These are phyloP conservation scores for Fusarium stilboides DNA, from an alignment of 2,329 filamentous ascomycete genomes.

Conservation along the genomic window DNA sequence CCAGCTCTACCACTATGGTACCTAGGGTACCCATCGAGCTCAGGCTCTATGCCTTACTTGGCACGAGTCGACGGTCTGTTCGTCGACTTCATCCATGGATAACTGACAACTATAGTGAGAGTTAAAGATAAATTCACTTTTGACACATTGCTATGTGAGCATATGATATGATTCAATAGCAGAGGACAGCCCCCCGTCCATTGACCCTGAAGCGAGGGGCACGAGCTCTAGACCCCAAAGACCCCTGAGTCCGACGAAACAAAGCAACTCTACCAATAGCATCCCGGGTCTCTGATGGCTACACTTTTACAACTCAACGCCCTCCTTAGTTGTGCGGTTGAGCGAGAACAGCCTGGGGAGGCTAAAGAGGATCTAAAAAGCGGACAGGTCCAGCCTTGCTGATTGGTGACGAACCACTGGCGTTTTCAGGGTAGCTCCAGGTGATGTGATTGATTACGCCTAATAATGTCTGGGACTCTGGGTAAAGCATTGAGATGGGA, in stretches of 20 bases:
- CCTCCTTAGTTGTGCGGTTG: background rate
- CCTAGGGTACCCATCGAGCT: background rate
- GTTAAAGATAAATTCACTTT: background rate
- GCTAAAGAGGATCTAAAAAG: slow-evolving; percentile 6
- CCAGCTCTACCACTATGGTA: slow-evolving; percentile 20
- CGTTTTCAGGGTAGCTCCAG: slow-evolving; percentile 13
- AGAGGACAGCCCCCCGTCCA: background rate
- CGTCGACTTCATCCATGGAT: background rate
- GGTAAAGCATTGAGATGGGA: slow-evolving; percentile 37
- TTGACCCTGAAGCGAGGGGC: background rate
- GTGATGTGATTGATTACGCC: slow-evolving; percentile 4
- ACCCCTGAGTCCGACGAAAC: background rate
- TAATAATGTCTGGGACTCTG: slow-evolving; percentile 15
- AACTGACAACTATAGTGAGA: background rate
- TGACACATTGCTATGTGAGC: background rate
- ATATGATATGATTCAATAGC: background rate
- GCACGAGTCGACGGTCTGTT: slow-evolving; percentile 1
- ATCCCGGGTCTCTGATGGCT: slow-evolving; percentile 5
- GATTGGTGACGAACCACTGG: slow-evolving; percentile 25
- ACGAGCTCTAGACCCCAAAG: slow-evolving; percentile 6
- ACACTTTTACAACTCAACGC: background rate
- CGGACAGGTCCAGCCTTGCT: background rate
- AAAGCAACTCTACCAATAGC: slow-evolving; percentile 14
- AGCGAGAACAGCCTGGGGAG: background rate
- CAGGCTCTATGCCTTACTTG: slow-evolving; percentile 10